Evolutionary conservation across 2,329 filamentous ascomycete species (phyloP).

Genomic region (Teratosphaeria destructans): DNA sequence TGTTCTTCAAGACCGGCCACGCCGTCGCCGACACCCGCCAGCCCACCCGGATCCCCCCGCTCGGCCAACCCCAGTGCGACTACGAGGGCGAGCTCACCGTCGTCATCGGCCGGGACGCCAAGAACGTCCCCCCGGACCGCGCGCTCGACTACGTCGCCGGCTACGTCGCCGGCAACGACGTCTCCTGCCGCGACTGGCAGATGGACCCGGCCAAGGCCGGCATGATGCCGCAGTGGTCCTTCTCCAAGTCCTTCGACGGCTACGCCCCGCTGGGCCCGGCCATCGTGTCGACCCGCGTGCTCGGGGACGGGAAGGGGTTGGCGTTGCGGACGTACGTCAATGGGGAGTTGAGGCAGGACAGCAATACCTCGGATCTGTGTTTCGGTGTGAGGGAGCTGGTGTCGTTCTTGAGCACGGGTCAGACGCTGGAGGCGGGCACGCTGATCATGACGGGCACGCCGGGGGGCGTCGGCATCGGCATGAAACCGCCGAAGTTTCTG

Average conservation of each 20-base stretch:
- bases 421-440: slow-evolving; percentile 37
- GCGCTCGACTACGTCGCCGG: slow-evolving; percentile 66
- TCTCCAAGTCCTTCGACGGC: slow-evolving; percentile 48
- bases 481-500: slow-evolving; percentile 23
- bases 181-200: slow-evolving; percentile 64
- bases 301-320: slow-evolving; percentile 35
- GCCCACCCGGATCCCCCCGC: slow-evolving; percentile 52
- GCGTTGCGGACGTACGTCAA: slow-evolving; percentile 41
- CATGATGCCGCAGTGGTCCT: slow-evolving; percentile 47
- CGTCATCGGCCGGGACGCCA: slow-evolving; percentile 58
- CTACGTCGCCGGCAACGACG: slow-evolving; percentile 66
- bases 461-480: slow-evolving; percentile 25
- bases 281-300: slow-evolving; percentile 33
- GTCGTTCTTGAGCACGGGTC: slow-evolving; percentile 24
- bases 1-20: slow-evolving; percentile 65
- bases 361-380: slow-evolving; percentile 31
- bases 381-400: slow-evolving; percentile 32
- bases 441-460: slow-evolving; percentile 44
- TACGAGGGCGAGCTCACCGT: slow-evolving; percentile 73
- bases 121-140: slow-evolving; percentile 51
- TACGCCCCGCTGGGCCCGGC: slow-evolving; percentile 45
- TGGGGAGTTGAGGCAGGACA: slow-evolving; percentile 38
- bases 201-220: slow-evolving; percentile 31
- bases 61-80: slow-evolving; percentile 60
- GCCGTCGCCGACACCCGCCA: slow-evolving; percentile 55